Evolutionary conservation across 192 early-diverging fungal genomes (phyloP).

Genomic region (Spizellomyces sp.): DNA sequence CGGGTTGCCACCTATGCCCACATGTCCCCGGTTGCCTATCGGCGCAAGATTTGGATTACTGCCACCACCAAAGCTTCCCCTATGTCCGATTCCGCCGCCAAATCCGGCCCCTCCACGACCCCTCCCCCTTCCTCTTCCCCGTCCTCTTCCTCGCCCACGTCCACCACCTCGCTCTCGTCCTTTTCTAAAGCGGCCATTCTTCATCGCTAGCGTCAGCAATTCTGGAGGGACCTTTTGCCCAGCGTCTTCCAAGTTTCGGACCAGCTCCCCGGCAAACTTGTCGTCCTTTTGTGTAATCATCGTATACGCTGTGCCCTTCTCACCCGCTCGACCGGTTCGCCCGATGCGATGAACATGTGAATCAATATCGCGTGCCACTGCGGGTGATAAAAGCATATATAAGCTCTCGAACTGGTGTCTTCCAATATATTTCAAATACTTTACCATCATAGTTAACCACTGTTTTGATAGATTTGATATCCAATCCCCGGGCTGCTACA

Average conservation of each 20-base stretch:
- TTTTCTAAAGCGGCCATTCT: constrained; percentile 68
- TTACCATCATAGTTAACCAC: constrained; percentile 78
- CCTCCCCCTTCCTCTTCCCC: constrained; percentile 53
- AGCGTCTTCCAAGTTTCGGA: constrained; percentile 73
- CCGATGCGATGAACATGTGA: constrained; percentile 90
- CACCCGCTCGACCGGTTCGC: constrained; percentile 94
- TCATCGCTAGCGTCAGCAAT: constrained; percentile 84
- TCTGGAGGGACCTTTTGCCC: constrained; percentile 78
- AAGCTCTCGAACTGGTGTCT: background rate
- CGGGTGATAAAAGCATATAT: background rate
- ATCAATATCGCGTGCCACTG: constrained; percentile 78
- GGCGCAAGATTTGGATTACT: too few species aligned
- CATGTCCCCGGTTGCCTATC: too few species aligned
- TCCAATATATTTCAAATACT: background rate
- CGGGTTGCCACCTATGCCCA: too few species aligned
- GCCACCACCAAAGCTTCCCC: too few species aligned
- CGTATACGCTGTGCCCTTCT: constrained; percentile 89
- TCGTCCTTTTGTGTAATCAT: constrained; percentile 90
- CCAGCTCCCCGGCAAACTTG: constrained; percentile 43
- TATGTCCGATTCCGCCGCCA: too few species aligned
- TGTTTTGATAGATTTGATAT: constrained; percentile 72
- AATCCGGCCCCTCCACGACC: constrained; percentile 41
- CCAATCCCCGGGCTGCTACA: constrained; percentile 71
- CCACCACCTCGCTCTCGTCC: constrained; percentile 48
- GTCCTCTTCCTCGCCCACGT: constrained; percentile 42